Evolutionary conservation across 495 filamentous ascomycete genomes (phyloP), one percentile per base, ranked within the genome.

Genomic region (Neurospora tetrasperma): DNA sequence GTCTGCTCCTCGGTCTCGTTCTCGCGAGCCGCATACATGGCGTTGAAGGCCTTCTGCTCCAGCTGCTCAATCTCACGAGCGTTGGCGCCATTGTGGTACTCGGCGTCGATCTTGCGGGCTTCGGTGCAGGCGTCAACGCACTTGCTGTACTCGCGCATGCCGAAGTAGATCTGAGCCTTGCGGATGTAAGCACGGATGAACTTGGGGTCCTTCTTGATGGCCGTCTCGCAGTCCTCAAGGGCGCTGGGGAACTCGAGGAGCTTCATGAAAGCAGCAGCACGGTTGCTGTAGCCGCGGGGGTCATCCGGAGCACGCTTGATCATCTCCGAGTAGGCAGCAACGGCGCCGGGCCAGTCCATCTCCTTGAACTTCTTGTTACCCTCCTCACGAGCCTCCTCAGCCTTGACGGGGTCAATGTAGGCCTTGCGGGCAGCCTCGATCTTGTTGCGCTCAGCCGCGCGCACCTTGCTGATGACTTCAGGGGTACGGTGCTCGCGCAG

Each of bases 1-100:
- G 96, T 98, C 87, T 99, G 91, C 81, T 98, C 92, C 84, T 98
- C 96, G 0, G 93, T 97, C 88, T 99, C 96, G 72, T 94, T 96
- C 79, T 94, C 94, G 9, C 93, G 89, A 27, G 92, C 91, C 69
- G 91, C 84, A 81, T 93, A 98, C 87, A 97, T 96, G 71, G 92
- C 91, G 46, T 91, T 85, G 78, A 98, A 83, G n/a, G 94, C 94
- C 88, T 98, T 98, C 83, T 97, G 92, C 81, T 93, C 91, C 82
- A 96, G 93, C 80, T 93, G 89, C 76, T 97, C 94, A 76, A 99
- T 97, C 85, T 99, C 96, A 23, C 91, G 86, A 2, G 89, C 84
- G 79, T 97, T 93, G 75, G 90, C 92, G 69, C 90, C 89, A 71
- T 89, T 87, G 79, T 86, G 78, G 76, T 85, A 81, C 71, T 85